Evolutionary conservation across 768 basidiomycete genomes (phyloP), one percentile per base, ranked within the genome.

Genomic region (Amanita fuliginea): DNA sequence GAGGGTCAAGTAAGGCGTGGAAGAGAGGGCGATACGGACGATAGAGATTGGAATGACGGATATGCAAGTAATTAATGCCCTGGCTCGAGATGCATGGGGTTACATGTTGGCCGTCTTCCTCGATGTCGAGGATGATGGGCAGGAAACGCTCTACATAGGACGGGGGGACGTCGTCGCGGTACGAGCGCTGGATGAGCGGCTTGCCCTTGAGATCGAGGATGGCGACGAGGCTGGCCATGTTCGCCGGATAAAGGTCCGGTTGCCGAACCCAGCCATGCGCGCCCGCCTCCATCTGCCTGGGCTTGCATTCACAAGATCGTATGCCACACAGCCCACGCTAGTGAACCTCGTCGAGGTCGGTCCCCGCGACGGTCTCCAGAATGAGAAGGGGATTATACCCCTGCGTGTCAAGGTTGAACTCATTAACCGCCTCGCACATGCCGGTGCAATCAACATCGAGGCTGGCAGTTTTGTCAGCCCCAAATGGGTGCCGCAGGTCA

Each of bases 141-240:
- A 98, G 75, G 64, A 99, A 98, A 41, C 88, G 80, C 62, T 98
- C 96, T 56, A 99, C 82, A 53, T 85, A 86, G 1, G 91, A 81
- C 0, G 88, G 59, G 0, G 90, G 81, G 0, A 99, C 90, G 69
- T 99, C 96, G 66, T 98, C 96, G 51, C 92, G 79, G 68, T 98
- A 99, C 0, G 92, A 87, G 6, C 95, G 78, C 62, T 97, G 95
- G 54, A 99, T 99, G 40, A 98, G 76, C 6, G 95, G 90, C 57
- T 99, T 99, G 61, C 95, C 95, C 71, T 98, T 99, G 66, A 98
- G 81, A 67, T 98, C 95, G 59, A 97, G 86, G 58, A 98, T 94
- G 33, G 94, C 92, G 53, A 98, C 83, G 47, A 94, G 73, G 53
- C 70, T 72, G 39, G 75, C 76, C 73, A 78, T 76, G 41, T 18